Evolutionary conservation across 345 rosid species (phyloP).

Genomic region (Turritis glabra): DNA sequence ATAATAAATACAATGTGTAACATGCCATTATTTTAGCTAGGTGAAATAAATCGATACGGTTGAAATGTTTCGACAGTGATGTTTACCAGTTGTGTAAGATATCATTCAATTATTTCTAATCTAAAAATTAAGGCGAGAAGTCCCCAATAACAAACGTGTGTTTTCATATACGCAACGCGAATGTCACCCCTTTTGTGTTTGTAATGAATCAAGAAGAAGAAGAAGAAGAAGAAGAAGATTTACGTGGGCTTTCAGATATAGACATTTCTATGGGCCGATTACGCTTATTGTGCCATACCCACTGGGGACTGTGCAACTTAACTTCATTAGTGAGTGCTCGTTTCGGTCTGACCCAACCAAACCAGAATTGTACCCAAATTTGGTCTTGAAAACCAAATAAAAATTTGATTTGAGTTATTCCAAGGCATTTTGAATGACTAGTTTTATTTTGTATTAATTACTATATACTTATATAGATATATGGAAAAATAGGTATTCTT

Average conservation of each 20-base stretch:
- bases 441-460: no score
- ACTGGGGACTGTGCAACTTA: neutral
- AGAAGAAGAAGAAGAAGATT: neutral
- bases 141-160: no score
- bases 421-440: no score
- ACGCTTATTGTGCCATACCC: neutral
- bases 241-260: neutral
- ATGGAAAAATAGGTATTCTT: no score
- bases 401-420: no score
- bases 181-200: no score
- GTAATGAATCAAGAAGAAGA: no score
- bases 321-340: neutral
- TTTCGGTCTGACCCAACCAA: neutral
- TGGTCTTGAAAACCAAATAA: no score
- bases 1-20: neutral
- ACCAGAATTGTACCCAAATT: neutral
- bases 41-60: neutral
- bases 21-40: neutral
- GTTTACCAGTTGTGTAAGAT: neutral
- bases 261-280: neutral
- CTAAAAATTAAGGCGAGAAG: neutral
- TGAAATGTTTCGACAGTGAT: neutral
- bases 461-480: no score
- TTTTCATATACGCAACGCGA: no score
- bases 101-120: neutral